Base-by-base conservation (phyloP, 2,329 filamentous ascomycete genomes). In the Pseudogymnoascus sp. region DNA sequence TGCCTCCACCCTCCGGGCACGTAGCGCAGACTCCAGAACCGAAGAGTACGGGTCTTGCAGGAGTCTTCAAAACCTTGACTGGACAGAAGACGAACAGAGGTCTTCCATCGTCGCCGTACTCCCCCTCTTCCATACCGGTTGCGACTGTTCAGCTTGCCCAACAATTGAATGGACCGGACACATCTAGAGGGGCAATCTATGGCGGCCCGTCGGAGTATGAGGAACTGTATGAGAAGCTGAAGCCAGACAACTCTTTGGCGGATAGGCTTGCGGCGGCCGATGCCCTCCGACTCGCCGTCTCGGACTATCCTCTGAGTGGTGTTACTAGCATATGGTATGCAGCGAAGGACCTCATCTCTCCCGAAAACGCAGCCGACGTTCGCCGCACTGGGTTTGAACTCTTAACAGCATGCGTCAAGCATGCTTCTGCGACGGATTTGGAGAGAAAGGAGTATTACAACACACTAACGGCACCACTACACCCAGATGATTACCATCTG, bases 391-490 rank as follows among this genome's bases (percentile, higher is more conserved):
- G 83, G 15, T 88, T 84, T 79, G 81, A 82, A 64, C 77, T 89
- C 9, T 72, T 89, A 41, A 81, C 79, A 23, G 83, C 85, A 67
- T 88, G 84, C 66, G 83, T 82, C 60, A 82, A 83, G 66, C 81
- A 86, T 67, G 72, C 77, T 4, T 77, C 79, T 5, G 82, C 83
- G 5, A 85, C 83, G n/a, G 82, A 85, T 64, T 76, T 86, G 28
- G 85, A 88, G 70, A 79, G 85, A 55, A 78, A 80, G 63, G 82
- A 84, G 63, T 86, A 83, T 66, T 89, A 87, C 66, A 76, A 80
- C 64, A 82, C 83, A 0, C 74, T 89, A 33, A 80, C 82, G 10
- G 76, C 77, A 5, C 73, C 77, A 8, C 79, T 79, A 26, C 77
- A 80, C 62, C 75, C 79, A 0, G 82, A 86, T 35, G 85, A 88